Evolutionary conservation across 768 basidiomycete genomes (phyloP).

Genomic region (Tylopilus sp.): DNA sequence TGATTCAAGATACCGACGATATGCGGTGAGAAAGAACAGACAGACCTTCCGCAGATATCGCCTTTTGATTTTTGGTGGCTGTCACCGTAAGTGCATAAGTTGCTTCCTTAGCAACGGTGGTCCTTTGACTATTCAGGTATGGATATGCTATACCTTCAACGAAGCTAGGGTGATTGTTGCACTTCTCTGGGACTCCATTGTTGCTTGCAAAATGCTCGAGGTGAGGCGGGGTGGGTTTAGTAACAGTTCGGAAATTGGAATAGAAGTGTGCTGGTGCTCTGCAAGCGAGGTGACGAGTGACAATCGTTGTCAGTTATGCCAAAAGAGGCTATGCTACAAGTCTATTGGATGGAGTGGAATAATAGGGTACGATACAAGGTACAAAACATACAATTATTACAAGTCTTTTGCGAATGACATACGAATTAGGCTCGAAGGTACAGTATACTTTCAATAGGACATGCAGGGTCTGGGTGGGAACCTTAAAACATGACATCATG

Average conservation of each 20-base stretch:
- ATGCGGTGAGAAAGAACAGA: not conserved
- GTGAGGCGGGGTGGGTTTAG: no score
- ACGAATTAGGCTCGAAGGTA: conserved; percentile 5
- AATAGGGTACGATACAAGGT: not conserved
- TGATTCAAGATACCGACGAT: not conserved
- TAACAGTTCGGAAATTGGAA: no score
- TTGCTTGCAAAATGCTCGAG: not conserved
- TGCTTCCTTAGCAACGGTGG: no score
- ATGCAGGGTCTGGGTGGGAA: conserved; percentile 4
- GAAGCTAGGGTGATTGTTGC: conserved; percentile 16
- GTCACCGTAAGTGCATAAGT: not conserved
- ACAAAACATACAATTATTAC: conserved; percentile 4
- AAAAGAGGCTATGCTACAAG: conserved; percentile 3
- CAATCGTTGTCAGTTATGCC: no score
- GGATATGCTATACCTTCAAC: conserved; percentile 23
- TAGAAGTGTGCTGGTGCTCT: no score
- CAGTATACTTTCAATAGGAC: conserved; percentile 12
- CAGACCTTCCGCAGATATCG: conserved; percentile 51
- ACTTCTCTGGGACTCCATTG: conserved; percentile 25
- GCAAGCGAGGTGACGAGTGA: no score
- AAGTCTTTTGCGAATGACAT: not conserved
- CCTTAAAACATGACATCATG: conserved; percentile 10
- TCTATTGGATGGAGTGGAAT: no score
- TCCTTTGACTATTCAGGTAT: not conserved
- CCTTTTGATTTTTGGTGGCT: conserved; percentile 48